phyloP scores from a whole-genome alignment of 2,329 filamentous ascomycete genomes.

The Pseudogymnoascus sp. region DNA sequence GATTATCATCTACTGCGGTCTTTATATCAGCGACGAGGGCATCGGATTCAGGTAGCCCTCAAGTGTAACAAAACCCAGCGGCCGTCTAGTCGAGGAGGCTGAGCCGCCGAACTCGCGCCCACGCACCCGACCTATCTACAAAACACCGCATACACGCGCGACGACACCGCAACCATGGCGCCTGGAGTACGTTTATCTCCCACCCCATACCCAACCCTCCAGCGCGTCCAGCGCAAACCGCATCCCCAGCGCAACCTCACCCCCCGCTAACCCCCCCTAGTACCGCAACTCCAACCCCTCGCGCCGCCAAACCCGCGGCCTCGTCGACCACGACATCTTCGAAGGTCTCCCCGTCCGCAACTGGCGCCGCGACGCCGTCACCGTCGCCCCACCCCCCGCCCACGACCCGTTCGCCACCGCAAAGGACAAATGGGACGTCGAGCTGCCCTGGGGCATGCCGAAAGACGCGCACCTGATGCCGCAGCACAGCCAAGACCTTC shows the following conservation, averaged over 20 bases:
- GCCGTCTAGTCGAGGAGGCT: background rate
- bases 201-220: background rate
- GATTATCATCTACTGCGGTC: background rate
- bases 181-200: background rate
- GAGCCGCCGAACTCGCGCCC: background rate
- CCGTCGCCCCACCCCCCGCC: slow-evolving; percentile 57
- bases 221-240: background rate
- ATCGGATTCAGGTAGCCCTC: background rate
- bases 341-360: slow-evolving; percentile 71
- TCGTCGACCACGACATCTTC: slow-evolving; percentile 48
- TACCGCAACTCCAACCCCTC: background rate
- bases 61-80: background rate
- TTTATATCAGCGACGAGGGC: background rate
- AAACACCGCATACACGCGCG: background rate
- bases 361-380: slow-evolving; percentile 71
- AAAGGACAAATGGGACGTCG: slow-evolving; percentile 64
- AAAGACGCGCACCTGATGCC: slow-evolving; percentile 74
- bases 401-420: slow-evolving; percentile 54
- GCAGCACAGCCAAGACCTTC: slow-evolving; percentile 71
- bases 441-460: slow-evolving; percentile 75
- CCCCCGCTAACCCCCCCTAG: background rate
- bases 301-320: slow-evolving; percentile 25
- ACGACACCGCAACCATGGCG: background rate
- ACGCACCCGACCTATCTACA: background rate
- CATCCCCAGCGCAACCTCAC: background rate